Base-by-base conservation (phyloP, 1,139 yeast species). In the Candida tropicalis region DNA sequence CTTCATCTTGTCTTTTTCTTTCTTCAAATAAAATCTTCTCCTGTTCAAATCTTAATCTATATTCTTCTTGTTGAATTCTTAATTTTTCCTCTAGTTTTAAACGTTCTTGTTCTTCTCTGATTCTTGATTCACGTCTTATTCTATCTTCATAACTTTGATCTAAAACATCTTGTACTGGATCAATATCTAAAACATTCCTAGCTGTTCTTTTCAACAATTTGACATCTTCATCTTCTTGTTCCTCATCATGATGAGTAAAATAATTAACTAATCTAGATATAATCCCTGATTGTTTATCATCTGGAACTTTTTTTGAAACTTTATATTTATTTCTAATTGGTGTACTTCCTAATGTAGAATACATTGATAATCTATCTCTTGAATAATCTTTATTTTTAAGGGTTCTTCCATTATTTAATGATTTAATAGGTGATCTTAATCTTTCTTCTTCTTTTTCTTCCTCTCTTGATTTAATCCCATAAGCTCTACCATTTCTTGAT, bases 191-290 rank as follows among this genome's bases (percentile, higher is more conserved):
- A 7, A 50, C 42, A 10, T 45, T 43, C 33, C 47, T 45, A 7
- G 57, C 58, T 13, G 56, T 52, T n/a, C 40, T 33, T 28, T 47
- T 51, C 22, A 55, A 46, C 5, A 20, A 32, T 3, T 37, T 40
- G 10, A 55, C 42, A 17, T 51, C 52, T 18, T 28, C 35, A 4
- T 45, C 38, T 22, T 40, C 47, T 5, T 16, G n/a, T n/a, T 31
- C 35, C 7, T 45, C 45, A 8, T 47, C 48, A 16, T 38, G 37
- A 15, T 35, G 44, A 2, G 51, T 44, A 22, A 55, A 47, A 38
- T 52, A 42, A 36, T 47, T 39, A 17, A 54, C 46, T 9, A 57
- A 39, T 39, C 50, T 49, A 7, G 52, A 47, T 36, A 56, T 39
- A 9, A 55, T 31, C 16, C 59, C 59, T 43, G 9, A 36, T 32